Conservation (phyloP, 2,329 filamentous ascomycete genomes). For the Colletotrichum phormii region DNA sequence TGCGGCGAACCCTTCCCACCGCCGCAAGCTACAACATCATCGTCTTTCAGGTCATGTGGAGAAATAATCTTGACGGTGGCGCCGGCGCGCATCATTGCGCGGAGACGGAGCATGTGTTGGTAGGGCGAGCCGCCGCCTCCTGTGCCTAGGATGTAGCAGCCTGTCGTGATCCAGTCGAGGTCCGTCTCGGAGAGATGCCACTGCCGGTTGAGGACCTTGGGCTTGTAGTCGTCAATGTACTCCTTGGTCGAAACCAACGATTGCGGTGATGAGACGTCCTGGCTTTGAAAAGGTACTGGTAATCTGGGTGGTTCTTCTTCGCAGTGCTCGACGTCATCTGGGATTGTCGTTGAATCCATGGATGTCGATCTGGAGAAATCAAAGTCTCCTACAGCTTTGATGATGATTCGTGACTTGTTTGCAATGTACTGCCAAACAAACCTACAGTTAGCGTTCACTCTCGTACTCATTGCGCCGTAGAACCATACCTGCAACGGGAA, state of each 20-base stretch:
- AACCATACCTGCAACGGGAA: constrained; percentile 62
- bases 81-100: constrained; percentile 62
- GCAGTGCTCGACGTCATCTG: not conserved
- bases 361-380: constrained; percentile 47
- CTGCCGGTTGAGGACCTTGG: constrained; percentile 44
- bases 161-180: constrained; percentile 49
- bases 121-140: constrained; percentile 51
- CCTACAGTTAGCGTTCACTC: constrained; percentile 19
- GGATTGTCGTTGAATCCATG: not conserved
- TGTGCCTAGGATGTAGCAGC: constrained; percentile 51
- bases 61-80: constrained; percentile 60
- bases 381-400: constrained; percentile 69
- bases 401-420: constrained; percentile 67
- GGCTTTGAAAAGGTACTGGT: not conserved
- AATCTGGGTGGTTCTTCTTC: not conserved
- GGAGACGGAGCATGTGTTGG: constrained; percentile 58
- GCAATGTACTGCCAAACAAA: constrained; percentile 54
- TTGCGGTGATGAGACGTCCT: constrained; percentile 33
- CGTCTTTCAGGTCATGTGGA: constrained; percentile 60
- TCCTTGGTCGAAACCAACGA: not conserved
- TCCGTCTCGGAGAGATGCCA: constrained; percentile 53
- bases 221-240: constrained; percentile 49
- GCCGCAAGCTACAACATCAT: constrained; percentile 58
- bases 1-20: constrained; percentile 67
- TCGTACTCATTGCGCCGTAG: not conserved